A percentile compares a stretch with the other conserved stretches of the same genome.
phyloP scores from a whole-genome alignment of 176 grass and related monocot species.

The Alloteropsis semialata region DNA sequence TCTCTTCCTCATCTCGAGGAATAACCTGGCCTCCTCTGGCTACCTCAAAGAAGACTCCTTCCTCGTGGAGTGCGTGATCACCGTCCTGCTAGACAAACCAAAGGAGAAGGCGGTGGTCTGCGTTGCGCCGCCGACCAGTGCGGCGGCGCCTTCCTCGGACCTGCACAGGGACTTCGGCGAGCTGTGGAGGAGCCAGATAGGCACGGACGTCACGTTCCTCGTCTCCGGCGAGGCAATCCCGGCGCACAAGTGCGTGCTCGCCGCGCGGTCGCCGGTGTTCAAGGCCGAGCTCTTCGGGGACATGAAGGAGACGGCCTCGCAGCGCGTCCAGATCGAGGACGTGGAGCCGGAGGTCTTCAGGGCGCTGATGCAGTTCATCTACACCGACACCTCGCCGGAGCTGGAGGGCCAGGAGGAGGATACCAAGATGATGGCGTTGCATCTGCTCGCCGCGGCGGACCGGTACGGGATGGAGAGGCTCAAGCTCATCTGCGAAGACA shows the following conservation, averaged over 20 bases:
- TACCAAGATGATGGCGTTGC: constrained; percentile 6
- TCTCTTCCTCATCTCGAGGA: neutral
- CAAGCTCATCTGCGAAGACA: constrained; percentile 38
- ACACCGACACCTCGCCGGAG: neutral
- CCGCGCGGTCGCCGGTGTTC: too few relatives aligned
- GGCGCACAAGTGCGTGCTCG: too few relatives aligned
- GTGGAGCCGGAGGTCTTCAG: constrained; percentile 14
- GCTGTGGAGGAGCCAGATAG: neutral
- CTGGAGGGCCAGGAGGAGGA: neutral
- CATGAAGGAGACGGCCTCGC: too few relatives aligned
- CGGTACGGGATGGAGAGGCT: constrained; percentile 43
- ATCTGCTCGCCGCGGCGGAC: constrained; percentile 43
- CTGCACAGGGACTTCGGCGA: neutral
- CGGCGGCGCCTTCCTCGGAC: too few relatives aligned
- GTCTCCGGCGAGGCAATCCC: too few relatives aligned
- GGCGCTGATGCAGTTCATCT: neutral
- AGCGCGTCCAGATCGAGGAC: neutral
- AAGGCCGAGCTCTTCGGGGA: too few relatives aligned
- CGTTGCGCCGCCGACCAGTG: too few relatives aligned
- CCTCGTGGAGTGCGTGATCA: neutral
- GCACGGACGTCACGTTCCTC: neutral
- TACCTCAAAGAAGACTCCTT: neutral
- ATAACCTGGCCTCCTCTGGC: neutral
- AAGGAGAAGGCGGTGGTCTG: neutral
- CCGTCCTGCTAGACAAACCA: neutral